Percentiles rank a stretch among this genome's conserved stretches.
Evolutionary conservation across 306 rosid species (phyloP).

Genomic region (Glycyrrhiza uralensis): DNA sequence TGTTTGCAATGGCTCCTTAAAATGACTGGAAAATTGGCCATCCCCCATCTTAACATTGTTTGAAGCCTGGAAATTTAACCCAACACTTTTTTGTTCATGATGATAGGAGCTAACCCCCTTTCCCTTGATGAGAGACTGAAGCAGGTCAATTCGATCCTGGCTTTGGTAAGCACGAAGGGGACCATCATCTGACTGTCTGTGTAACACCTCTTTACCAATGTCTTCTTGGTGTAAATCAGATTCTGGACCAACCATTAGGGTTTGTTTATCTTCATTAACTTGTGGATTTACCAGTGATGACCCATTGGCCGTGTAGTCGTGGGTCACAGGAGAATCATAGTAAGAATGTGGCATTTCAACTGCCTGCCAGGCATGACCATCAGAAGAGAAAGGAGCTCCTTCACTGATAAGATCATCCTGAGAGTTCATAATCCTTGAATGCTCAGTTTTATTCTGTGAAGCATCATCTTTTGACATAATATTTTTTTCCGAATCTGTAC

Average conservation of each 20-base stretch:
- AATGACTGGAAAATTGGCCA: conserved; percentile 60
- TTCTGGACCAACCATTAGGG: conserved; percentile 50
- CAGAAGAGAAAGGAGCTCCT: conserved; percentile 44
- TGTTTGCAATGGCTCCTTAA: conserved; percentile 59
- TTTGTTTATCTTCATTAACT: conserved; percentile 41
- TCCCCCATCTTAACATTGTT: conserved; percentile 44
- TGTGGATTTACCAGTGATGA: conserved; percentile 51
- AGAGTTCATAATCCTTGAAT: conserved; percentile 37
- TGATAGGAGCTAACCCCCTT: conserved; percentile 54
- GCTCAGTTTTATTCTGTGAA: conserved; percentile 28
- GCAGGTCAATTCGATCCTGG: conserved; percentile 66
- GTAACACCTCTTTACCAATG: conserved; percentile 43
- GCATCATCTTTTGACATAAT: conserved; percentile 12
- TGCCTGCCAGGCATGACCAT: conserved; percentile 57
- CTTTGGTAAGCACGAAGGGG: conserved; percentile 56
- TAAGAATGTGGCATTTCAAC: conserved; percentile 58
- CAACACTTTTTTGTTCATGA: conserved; percentile 55
- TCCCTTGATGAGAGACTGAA: conserved; percentile 70
- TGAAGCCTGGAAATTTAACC: conserved; percentile 51
- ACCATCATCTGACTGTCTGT: conserved; percentile 47
- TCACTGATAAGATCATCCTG: conserved; percentile 38
- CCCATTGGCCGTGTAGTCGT: conserved; percentile 42
- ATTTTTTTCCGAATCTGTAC: conserved; percentile 30
- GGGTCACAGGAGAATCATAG: conserved; percentile 59
- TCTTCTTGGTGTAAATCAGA: conserved; percentile 51